Base-by-base conservation (phyloP, 441 rosid species). In the Arabidopsis lyrata region DNA sequence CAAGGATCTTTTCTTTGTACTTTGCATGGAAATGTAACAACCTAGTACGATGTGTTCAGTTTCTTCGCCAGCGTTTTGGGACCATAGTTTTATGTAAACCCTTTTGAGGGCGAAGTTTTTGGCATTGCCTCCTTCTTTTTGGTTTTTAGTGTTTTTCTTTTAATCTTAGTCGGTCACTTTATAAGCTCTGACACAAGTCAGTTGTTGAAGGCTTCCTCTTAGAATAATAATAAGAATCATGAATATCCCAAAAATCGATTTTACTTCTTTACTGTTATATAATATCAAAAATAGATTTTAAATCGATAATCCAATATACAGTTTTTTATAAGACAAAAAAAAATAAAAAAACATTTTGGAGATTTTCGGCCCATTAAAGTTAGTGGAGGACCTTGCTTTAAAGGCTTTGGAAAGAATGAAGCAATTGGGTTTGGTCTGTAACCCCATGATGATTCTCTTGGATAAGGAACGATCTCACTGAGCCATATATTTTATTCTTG, bases 41-140 rank as follows among this genome's bases (percentile, higher is more conserved):
- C 42, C 63, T 16, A n/a, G 70, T 75, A 68, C 70, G 49, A 62
- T 63, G 70, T 54, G 74, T 61, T 56, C 14, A 60, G 56, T 52
- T 42, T 53, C 20, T 53, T 75, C 54, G 57, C 49, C 65, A 50
- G 8, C 38, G 41, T 39, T 41, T 66, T 52, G 74, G 79, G 70
- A 68, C 59, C 78, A 39, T 60, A n/a, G 10, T 27, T 50, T 57
- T 69, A 58, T 66, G 68, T 47, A 58, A 66, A 65, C 42, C 66
- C 72, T 9, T 3, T 27, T 48, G 77, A 56, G 59, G 66, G 60
- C 72, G 42, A 39, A 39, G 73, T 74, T 60, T 58, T 32, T 66
- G 73, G 47, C 72, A 27, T 38, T 57, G 49, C 48, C 45, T 58
- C 29, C 24, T 64, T 65, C 34, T 3, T 56, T 7, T 54, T 49